A percentile compares a stretch with the other conserved stretches of the same genome.
Conservation (phyloP, 306 rosid species). For the Pyrus bretschneideri region DNA sequence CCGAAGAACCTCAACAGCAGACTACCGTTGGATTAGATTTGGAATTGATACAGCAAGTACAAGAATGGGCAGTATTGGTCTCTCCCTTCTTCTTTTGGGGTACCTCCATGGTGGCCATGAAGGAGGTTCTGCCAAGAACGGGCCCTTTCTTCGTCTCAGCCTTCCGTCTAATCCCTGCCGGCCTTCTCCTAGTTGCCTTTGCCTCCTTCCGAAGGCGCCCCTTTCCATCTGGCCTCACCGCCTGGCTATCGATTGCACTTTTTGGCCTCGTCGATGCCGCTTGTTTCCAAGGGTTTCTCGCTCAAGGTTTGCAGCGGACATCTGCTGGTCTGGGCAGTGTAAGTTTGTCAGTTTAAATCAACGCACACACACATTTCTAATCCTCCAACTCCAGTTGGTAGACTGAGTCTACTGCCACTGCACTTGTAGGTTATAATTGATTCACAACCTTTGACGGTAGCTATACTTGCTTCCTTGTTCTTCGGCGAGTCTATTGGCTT, state of each 20-base stretch:
- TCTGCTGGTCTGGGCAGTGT: conserved; percentile 98
- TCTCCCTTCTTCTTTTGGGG: conserved; percentile 99
- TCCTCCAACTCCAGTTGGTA: not conserved
- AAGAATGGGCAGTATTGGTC: conserved; percentile 65
- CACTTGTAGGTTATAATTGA: conserved; percentile 77
- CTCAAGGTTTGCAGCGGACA: conserved; percentile 76
- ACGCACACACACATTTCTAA: not conserved
- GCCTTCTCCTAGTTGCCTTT: conserved; percentile 71
- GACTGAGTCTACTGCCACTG: not conserved
- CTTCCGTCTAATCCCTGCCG: conserved; percentile 86
- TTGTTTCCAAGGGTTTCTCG: conserved; percentile 94
- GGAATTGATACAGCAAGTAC: conserved; percentile 6
- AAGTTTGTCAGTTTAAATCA: conserved; percentile 16
- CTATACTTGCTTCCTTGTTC: conserved; percentile 76
- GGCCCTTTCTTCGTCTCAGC: conserved; percentile 83
- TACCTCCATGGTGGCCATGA: conserved; percentile 98
- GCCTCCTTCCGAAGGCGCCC: conserved; percentile 70
- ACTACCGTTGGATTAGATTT: not conserved
- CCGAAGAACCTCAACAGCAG: not conserved
- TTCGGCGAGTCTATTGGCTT: conserved; percentile 86
- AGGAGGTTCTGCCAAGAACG: conserved; percentile 67
- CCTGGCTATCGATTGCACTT: conserved; percentile 78
- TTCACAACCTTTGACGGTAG: conserved; percentile 95
- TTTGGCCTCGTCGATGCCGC: conserved; percentile 83
- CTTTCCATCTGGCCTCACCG: conserved; percentile 57